A percentile compares a stretch with the other conserved stretches of the same genome.
phyloP scores from a whole-genome alignment of 2,329 filamentous ascomycete species.

The Conoideocrella luteorostrata region DNA sequence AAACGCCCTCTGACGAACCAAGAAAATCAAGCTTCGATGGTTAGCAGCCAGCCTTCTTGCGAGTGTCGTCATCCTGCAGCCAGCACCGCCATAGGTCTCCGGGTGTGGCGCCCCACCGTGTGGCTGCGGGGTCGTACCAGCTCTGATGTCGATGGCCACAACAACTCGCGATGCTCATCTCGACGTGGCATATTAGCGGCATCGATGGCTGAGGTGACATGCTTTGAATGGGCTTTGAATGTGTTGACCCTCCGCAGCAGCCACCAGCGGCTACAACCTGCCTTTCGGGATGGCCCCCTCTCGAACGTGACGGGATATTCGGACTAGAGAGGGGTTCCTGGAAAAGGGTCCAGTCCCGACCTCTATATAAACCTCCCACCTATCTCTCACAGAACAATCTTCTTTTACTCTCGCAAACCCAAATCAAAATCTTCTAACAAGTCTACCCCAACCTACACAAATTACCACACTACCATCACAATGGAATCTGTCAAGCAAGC shows the following conservation, averaged over 20 bases:
- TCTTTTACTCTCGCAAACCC: slow-evolving; percentile 1
- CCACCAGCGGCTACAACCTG: no score
- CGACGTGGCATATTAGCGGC: neutral
- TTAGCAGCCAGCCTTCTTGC: no score
- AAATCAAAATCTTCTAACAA: slow-evolving; percentile 15
- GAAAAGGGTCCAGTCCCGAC: neutral
- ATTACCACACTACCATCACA: slow-evolving; percentile 13
- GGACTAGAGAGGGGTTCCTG: neutral
- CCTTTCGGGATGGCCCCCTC: neutral
- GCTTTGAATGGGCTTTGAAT: no score
- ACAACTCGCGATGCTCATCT: neutral
- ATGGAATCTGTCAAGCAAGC: slow-evolving; percentile 54
- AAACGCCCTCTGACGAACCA: no score
- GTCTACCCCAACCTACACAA: neutral
- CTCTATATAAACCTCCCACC: slow-evolving; percentile 5
- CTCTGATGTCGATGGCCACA: slow-evolving; percentile 3
- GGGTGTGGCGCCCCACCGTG: neutral
- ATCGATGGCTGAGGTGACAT: neutral
- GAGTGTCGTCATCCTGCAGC: neutral
- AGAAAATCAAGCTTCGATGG: neutral
- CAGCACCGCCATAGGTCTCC: neutral
- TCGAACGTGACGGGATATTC: neutral
- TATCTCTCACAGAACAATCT: neutral
- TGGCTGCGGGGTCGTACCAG: slow-evolving; percentile 2
- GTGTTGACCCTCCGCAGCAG: no score